Evolutionary conservation across 768 basidiomycete species (phyloP).

Genomic region (Lepiota brunneoincarnata): DNA sequence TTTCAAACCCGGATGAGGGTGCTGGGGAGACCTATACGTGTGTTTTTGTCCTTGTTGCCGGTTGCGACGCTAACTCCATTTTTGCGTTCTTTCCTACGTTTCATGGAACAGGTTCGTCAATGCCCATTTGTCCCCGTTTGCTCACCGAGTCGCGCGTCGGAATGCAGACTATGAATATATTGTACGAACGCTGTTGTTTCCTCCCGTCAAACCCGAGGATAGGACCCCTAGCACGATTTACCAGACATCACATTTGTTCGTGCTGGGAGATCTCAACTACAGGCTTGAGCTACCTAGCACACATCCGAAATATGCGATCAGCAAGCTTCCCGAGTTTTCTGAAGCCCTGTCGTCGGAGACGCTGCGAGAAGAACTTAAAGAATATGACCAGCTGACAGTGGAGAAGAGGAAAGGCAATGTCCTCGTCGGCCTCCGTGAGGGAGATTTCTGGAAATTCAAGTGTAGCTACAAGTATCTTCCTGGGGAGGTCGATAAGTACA

Average conservation of each 20-base stretch:
- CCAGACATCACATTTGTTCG: constrained; percentile 85
- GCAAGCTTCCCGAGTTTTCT: constrained; percentile 32
- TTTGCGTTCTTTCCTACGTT: not conserved
- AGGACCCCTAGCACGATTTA: constrained; percentile 60
- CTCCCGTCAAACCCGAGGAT: constrained; percentile 41
- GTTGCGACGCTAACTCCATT: not conserved
- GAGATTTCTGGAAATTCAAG: constrained; percentile 86
- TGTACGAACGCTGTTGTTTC: constrained; percentile 76
- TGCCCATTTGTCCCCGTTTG: constrained; percentile 88
- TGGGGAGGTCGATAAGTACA: constrained; percentile 81
- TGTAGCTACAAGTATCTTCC: constrained; percentile 88
- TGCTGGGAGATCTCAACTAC: constrained; percentile 94
- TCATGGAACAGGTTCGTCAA: constrained; percentile 70
- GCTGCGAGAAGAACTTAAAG: constrained; percentile 57
- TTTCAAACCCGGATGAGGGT: constrained; percentile 51
- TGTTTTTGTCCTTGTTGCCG: constrained; percentile 21
- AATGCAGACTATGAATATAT: constrained; percentile 82
- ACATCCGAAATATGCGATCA: constrained; percentile 40
- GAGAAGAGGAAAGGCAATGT: constrained; percentile 64
- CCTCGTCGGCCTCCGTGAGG: constrained; percentile 77
- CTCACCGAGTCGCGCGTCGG: constrained; percentile 58
- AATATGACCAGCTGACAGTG: constrained; percentile 68
- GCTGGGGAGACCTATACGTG: constrained; percentile 84
- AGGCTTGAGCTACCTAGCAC: constrained; percentile 64
- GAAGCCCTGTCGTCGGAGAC: constrained; percentile 46